Evolutionary conservation across 345 rosid genomes (phyloP), one percentile per base, ranked within the genome.

Genomic region (Rhodomyrtus tomentosa): DNA sequence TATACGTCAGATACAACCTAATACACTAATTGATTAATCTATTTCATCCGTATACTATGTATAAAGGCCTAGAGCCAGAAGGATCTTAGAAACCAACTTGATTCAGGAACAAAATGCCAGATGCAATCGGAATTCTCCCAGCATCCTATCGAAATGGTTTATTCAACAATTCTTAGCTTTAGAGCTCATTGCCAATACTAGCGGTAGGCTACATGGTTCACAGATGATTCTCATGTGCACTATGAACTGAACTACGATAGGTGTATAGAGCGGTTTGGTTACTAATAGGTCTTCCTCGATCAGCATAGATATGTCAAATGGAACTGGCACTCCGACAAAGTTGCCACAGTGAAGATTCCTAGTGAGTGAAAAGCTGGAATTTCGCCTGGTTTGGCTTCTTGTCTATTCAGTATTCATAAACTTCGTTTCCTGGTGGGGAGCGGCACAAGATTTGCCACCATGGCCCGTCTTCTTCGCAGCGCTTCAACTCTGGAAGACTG

Each of bases 181-280:
- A 48, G 13, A 48, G 95, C 98, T 9, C 98, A 95, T 84, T 95
- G 98, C 90, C 98, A 95, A 82, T 87, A 95, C 2, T 96, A 95
- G 88, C 90, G 89, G 83, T 95, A 93, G 38, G 99, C 93, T 72
- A 93, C 97, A 36, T 96, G 98, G 98, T 91, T 92, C 52, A 92
- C 92, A 11, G 86, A 88, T 52, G 90, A 92, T 89, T 94, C 97
- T 89, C 98, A 94, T 45, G 84, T 81, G 50, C n/a, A 82, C 93
- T 48, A 48, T 48, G 50, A 48, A 7, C 50, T 48, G 50, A 48
- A 48, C 50, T 45, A 45, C 8, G 48, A 45, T 45, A 50, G 51
- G 51, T 50, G 51, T 16, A 50, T 50, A 50, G 15, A 50, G 51
- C 51, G 51, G 51, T 50, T 50, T 50, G 51, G 51, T 50, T 50